Percentiles rank a stretch among this genome's conserved stretches.
Conservation (phyloP, 1,284 basidiomycete genomes). For the Sporisorium exsertum region DNA sequence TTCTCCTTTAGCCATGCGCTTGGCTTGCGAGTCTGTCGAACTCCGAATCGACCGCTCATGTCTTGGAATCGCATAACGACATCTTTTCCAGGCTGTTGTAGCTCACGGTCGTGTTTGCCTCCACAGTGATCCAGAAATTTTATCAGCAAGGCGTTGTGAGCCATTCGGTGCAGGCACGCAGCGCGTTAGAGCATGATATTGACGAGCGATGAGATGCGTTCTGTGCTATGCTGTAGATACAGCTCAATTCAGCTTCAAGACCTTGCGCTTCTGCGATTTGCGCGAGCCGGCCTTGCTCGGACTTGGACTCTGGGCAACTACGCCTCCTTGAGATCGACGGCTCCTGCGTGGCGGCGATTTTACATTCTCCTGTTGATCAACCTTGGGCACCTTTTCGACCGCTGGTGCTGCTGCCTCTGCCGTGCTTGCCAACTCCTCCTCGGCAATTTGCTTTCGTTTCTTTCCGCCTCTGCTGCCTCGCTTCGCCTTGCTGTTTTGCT, state of each 20-base stretch:
- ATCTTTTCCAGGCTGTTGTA: too few species aligned
- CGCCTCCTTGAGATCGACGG: conserved; percentile 28
- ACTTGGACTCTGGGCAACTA: conserved; percentile 15
- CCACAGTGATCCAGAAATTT: not conserved
- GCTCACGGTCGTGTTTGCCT: too few species aligned
- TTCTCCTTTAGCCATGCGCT: conserved; percentile 1
- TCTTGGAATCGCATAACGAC: not conserved
- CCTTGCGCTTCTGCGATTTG: conserved; percentile 38
- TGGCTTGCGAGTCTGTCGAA: not conserved
- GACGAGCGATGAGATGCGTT: not conserved
- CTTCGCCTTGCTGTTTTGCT: conserved; percentile 1
- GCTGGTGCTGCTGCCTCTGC: not conserved
- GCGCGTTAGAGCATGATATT: not conserved
- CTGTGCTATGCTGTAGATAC: not conserved
- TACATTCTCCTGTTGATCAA: conserved; percentile 7
- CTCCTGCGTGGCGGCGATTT: conserved; percentile 33
- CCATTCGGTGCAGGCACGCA: not conserved
- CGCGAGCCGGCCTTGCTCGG: conserved; percentile 24
- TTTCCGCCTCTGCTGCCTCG: conserved; percentile 12
- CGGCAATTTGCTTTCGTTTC: conserved; percentile 22
- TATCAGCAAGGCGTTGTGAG: not conserved
- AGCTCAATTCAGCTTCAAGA: conserved; percentile 35
- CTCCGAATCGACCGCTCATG: not conserved
- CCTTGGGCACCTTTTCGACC: conserved; percentile 7
- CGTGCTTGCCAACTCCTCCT: conserved; percentile 5